These are phyloP conservation scores for Annulohypoxylon bovei DNA, from an alignment of 495 filamentous ascomycete genomes.

Conservation along the genomic window DNA sequence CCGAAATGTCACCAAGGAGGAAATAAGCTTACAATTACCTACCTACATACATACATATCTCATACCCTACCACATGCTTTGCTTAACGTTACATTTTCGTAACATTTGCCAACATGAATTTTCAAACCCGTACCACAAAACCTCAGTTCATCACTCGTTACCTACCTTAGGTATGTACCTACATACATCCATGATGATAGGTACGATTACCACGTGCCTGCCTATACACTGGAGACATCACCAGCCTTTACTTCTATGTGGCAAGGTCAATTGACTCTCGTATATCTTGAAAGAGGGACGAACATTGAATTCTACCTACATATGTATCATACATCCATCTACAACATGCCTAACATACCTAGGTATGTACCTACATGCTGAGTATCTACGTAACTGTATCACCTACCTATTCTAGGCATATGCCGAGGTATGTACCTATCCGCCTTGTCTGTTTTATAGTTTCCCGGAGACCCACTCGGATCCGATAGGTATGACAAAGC, in stretches of 20 bases:
- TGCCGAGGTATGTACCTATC: constrained; percentile 7
- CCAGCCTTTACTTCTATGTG: not conserved
- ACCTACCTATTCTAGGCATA: not conserved
- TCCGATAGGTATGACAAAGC: constrained; percentile 7
- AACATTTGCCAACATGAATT: not conserved
- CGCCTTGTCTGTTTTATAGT: not conserved
- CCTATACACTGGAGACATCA: not conserved
- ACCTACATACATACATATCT: not conserved
- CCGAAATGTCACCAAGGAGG: not conserved
- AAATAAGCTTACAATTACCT: constrained; percentile 1
- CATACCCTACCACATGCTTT: not conserved
- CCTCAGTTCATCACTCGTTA: not conserved
- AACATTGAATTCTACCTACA: not conserved
- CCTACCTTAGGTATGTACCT: too few species aligned
- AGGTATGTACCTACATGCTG: too few species aligned
- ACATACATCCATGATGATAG: too few species aligned
- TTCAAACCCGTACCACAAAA: not conserved
- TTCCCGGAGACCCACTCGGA: constrained; percentile 2
- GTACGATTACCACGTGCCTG: not conserved
- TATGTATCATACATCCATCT: too few species aligned
- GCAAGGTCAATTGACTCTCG: not conserved
- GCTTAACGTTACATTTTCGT: not conserved
- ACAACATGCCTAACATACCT: too few species aligned
- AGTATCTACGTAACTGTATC: not conserved
- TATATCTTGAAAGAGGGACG: not conserved